phyloP scores from a whole-genome alignment of 148 eudicot genomes.

The Chenopodium berlandieri region DNA sequence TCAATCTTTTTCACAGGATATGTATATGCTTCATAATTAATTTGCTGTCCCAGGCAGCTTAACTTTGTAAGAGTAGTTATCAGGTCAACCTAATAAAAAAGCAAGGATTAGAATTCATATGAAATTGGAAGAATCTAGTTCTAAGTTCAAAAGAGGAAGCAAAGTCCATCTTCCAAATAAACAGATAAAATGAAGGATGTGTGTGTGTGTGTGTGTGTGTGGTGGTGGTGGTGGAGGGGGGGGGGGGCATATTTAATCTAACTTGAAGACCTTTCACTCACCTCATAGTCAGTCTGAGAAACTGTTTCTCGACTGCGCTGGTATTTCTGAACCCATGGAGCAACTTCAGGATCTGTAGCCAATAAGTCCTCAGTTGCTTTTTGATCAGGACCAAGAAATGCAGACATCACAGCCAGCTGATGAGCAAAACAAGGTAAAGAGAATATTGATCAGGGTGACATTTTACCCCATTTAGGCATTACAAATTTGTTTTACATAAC shows the following conservation, averaged over 20 bases:
- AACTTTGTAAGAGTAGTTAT: constrained; percentile 84
- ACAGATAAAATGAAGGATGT: neutral
- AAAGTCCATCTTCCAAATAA: neutral
- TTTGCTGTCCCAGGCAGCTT: constrained; percentile 80
- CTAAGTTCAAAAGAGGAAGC: neutral
- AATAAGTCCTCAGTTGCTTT: constrained; percentile 62
- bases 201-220: too few species aligned
- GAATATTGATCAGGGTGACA: neutral
- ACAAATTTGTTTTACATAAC: neutral
- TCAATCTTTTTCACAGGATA: constrained; percentile 75
- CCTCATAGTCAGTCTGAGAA: constrained; percentile 95
- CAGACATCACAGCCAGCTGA: constrained; percentile 96
- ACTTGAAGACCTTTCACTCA: constrained; percentile 12
- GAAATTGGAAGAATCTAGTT: neutral
- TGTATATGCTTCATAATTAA: constrained; percentile 88
- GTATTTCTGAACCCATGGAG: constrained; percentile 92
- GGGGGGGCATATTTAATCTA: neutral
- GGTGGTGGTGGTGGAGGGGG: neutral
- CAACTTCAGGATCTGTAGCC: constrained; percentile 75
- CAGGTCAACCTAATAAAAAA: constrained; percentile 72
- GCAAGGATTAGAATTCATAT: neutral
- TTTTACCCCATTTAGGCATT: too few species aligned
- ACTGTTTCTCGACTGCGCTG: constrained; percentile 98
- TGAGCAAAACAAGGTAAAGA: constrained; percentile 15
- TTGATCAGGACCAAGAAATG: constrained; percentile 97